A percentile compares a stretch with the other conserved stretches of the same genome.
These are phyloP conservation scores for Cryptosporidium felis DNA, from an alignment of 169 alveolate species.

Conservation along the genomic window DNA sequence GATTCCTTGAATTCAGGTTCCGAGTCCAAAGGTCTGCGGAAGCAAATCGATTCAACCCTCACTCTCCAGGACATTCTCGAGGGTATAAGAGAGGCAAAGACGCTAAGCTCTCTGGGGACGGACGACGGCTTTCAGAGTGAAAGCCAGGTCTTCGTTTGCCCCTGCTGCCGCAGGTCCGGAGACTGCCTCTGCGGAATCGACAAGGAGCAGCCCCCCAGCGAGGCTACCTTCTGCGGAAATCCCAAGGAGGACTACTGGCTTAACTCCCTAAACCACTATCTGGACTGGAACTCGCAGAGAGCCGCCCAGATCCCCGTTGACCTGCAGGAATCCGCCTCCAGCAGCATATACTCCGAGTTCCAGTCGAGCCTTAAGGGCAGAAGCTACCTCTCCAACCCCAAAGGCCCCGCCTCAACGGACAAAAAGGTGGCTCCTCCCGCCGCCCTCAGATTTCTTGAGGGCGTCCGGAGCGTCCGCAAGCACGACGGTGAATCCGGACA, in stretches of 20 bases:
- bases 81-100: neutral
- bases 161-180: constrained; percentile 23
- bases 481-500: constrained; percentile 39
- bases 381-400: neutral
- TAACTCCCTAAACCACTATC: constrained; percentile 18
- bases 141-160: constrained; percentile 31
- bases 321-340: constrained; percentile 10
- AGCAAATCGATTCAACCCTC: neutral
- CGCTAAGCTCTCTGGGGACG: neutral
- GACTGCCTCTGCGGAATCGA: constrained; percentile 32
- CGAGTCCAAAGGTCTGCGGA: neutral
- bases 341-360: constrained; percentile 37
- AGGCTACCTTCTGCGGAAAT: too few relatives aligned
- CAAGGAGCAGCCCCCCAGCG: neutral
- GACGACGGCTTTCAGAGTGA: neutral
- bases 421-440: constrained; percentile 5
- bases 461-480: constrained; percentile 24
- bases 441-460: constrained; percentile 1
- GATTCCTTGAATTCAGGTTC: neutral
- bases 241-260: constrained; percentile 50
- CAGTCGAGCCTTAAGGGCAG: constrained; percentile 10
- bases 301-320: constrained; percentile 59
- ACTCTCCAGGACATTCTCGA: constrained; percentile 7
- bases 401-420: neutral
- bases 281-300: constrained; percentile 70